phyloP scores from a whole-genome alignment of 1,284 basidiomycete genomes.

The Trichosporon sp. region DNA sequence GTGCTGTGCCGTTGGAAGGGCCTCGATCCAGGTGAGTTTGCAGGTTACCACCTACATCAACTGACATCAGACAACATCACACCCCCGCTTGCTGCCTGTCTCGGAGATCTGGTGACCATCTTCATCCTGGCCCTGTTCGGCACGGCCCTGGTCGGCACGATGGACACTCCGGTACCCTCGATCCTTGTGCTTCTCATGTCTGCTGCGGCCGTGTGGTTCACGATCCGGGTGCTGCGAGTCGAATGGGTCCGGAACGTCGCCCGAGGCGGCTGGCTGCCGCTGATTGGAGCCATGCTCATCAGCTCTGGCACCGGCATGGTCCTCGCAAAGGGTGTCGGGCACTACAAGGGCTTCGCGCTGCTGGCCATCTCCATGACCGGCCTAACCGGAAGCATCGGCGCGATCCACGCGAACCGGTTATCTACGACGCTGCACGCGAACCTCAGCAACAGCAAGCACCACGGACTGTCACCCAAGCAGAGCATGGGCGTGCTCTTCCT shows the following conservation, averaged over 20 bases:
- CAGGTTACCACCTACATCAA: neutral
- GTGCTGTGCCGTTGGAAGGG: conserved; percentile 74
- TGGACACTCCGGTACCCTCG: conserved; percentile 69
- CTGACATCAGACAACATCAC: conserved; percentile 80
- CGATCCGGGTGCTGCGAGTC: conserved; percentile 61
- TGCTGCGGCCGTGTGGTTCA: conserved; percentile 60
- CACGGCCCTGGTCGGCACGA: conserved; percentile 65
- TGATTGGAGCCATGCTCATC: conserved; percentile 85
- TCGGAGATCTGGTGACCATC: conserved; percentile 90
- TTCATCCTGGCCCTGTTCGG: conserved; percentile 69
- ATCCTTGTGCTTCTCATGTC: conserved; percentile 64
- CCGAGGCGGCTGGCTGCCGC: conserved; percentile 81
- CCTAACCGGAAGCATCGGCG: conserved; percentile 82
- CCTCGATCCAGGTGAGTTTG: conserved; percentile 74
- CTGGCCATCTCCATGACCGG: conserved; percentile 87
- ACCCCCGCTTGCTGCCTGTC: conserved; percentile 85
- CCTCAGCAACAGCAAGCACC: conserved; percentile 36
- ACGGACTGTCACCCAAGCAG: conserved; percentile 44
- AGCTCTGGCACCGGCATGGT: conserved; percentile 89
- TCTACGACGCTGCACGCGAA: conserved; percentile 64
- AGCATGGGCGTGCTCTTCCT: conserved; percentile 64
- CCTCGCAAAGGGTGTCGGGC: conserved; percentile 81
- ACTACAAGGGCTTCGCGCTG: conserved; percentile 84
- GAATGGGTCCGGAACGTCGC: conserved; percentile 62
- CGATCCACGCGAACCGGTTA: conserved; percentile 87